Evolutionary conservation across 257 asterid genomes (phyloP).

Genomic region (Sherardia arvensis): DNA sequence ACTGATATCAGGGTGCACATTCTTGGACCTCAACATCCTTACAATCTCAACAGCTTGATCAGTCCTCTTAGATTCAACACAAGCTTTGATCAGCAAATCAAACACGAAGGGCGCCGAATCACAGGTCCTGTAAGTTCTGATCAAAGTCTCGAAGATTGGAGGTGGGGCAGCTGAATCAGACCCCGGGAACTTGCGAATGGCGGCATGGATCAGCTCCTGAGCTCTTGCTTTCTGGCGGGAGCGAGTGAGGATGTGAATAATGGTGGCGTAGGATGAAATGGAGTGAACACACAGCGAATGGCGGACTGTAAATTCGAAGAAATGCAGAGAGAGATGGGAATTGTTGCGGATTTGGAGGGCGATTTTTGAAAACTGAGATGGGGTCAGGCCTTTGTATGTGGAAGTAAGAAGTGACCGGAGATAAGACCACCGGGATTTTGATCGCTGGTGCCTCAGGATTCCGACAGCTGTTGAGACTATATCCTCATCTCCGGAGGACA

Average conservation of each 20-base stretch:
- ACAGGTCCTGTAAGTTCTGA: constrained; percentile 53
- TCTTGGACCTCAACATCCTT: constrained; percentile 45
- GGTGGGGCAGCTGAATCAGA: constrained; percentile 16
- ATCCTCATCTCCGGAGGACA: constrained; percentile 22
- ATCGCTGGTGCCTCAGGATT: constrained; percentile 82
- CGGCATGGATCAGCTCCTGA: constrained; percentile 37
- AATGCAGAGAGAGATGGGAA: constrained; percentile 51
- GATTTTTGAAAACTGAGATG: constrained; percentile 56
- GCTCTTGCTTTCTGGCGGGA: constrained; percentile 57
- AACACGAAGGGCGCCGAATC: constrained; percentile 91
- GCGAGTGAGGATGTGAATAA: constrained; percentile 62
- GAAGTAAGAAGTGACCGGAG: constrained; percentile 59
- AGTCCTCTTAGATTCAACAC: constrained; percentile 57
- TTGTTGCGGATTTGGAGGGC: constrained; percentile 59
- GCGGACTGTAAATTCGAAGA: constrained; percentile 57
- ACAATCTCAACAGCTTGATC: constrained; percentile 45
- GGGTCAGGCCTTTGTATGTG: constrained; percentile 30
- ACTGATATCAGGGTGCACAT: constrained; percentile 30
- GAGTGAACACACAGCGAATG: constrained; percentile 66
- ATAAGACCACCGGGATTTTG: constrained; percentile 82
- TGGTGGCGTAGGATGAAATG: constrained; percentile 54
- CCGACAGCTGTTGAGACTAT: constrained; percentile 58
- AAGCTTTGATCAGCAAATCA: constrained; percentile 60
- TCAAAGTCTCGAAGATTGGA: constrained; percentile 46
- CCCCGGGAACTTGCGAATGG: constrained; percentile 50